Percentiles rank a stretch among this genome's conserved stretches.
These are phyloP conservation scores for Fragaria iinumae DNA, from an alignment of 306 rosid genomes.

Conservation along the genomic window DNA sequence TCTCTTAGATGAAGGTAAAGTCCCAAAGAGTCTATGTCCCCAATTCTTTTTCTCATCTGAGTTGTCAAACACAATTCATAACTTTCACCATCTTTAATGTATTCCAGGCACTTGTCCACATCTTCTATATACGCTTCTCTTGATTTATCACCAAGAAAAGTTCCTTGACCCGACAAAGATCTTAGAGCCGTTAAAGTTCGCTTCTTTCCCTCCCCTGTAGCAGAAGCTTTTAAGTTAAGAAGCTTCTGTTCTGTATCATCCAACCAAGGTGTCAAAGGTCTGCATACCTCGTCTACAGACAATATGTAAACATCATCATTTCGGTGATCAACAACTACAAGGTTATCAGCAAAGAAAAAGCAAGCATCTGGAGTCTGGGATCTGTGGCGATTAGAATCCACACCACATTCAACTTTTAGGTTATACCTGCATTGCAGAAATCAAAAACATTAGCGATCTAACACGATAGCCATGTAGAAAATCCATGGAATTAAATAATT, in stretches of 20 bases:
- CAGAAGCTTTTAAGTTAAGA: conserved; percentile 46
- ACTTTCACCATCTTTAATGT: conserved; percentile 94
- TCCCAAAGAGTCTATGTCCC: conserved; percentile 53
- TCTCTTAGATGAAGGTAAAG: conserved; percentile 85
- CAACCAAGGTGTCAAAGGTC: conserved; percentile 53
- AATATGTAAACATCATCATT: conserved; percentile 79
- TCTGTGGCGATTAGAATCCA: conserved; percentile 56
- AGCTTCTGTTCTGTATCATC: conserved; percentile 71
- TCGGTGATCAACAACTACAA: conserved; percentile 76
- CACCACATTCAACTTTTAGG: conserved; percentile 91
- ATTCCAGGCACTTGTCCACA: conserved; percentile 70
- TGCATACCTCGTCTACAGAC: conserved; percentile 56
- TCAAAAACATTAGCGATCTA: conserved; percentile 6
- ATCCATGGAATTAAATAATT: neutral
- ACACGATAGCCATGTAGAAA: neutral
- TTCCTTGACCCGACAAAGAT: conserved; percentile 37
- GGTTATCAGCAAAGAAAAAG: conserved; percentile 90
- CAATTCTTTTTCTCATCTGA: conserved; percentile 67
- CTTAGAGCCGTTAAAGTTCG: conserved; percentile 24
- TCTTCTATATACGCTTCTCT: conserved; percentile 66
- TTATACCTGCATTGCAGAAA: conserved; percentile 65
- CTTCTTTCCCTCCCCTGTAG: conserved; percentile 33
- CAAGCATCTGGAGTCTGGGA: conserved; percentile 94
- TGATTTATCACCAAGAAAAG: conserved; percentile 67
- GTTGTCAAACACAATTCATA: conserved; percentile 95